phyloP scores from a whole-genome alignment of 805 yeast species.

The Pichia paraexigua region DNA sequence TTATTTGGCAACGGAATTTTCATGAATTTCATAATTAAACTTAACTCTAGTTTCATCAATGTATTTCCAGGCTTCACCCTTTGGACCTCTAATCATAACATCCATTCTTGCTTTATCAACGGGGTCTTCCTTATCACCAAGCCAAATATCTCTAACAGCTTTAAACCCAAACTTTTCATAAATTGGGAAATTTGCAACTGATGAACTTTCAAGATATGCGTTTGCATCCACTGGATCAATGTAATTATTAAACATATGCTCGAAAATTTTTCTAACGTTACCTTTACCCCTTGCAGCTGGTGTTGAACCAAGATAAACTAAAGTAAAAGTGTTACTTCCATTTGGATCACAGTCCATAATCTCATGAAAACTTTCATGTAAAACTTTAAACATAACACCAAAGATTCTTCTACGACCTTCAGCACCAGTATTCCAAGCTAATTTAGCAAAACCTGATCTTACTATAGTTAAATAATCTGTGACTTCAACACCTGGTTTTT shows the following conservation, averaged over 20 bases:
- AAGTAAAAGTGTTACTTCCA: constrained; percentile 24
- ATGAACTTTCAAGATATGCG: constrained; percentile 45
- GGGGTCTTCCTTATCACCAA: constrained; percentile 27
- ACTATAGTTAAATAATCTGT: constrained; percentile 36
- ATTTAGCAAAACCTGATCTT: constrained; percentile 44
- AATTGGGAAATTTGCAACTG: constrained; percentile 41
- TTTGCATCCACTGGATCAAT: constrained; percentile 34
- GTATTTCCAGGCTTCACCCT: constrained; percentile 25
- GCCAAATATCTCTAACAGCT: constrained; percentile 40
- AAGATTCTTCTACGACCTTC: constrained; percentile 44
- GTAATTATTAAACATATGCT: constrained; percentile 38
- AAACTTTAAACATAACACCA: constrained; percentile 41
- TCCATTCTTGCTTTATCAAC: constrained; percentile 31
- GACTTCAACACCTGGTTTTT: constrained; percentile 35
- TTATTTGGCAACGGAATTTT: constrained; percentile 8
- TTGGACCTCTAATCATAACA: constrained; percentile 31
- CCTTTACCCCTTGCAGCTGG: constrained; percentile 49
- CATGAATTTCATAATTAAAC: constrained; percentile 22
- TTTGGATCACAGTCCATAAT: constrained; percentile 34
- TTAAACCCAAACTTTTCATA: constrained; percentile 45
- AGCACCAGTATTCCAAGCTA: constrained; percentile 42
- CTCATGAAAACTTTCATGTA: constrained; percentile 41
- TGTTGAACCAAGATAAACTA: constrained; percentile 30
- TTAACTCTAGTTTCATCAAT: constrained; percentile 21
- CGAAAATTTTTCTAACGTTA: constrained; percentile 41